Evolutionary conservation across 345 rosid species (phyloP), one percentile per base, ranked within the genome.

Genomic region (Cochlearia excelsa): DNA sequence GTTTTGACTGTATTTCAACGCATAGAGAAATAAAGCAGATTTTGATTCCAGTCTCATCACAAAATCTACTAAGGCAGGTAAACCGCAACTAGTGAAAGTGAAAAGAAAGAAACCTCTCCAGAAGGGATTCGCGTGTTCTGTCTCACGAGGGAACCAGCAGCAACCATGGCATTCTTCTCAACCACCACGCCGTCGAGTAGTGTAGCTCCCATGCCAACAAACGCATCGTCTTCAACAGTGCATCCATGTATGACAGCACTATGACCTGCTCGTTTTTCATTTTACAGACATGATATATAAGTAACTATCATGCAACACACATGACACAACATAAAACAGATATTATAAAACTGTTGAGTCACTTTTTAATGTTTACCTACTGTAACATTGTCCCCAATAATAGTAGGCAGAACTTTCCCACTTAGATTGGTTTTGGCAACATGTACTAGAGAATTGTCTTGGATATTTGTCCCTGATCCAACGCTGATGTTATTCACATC

Each of bases 391-490:
- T 93, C 89, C 43, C 99, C 95, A 40, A 89, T 81, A 50, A 73
- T 75, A 44, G 95, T 89, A 45, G 97, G 97, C 30, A 85, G 72
- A 69, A 84, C 95, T 71, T 85, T 89, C 61, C 97, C 97, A 64
- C 89, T 79, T 54, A 87, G 49, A 75, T 87, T 93, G 74, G 95
- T 78, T 69, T 93, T 89, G 3, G 97, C 99, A 44, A 89, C 99
- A 63, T 89, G 97, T 76, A 93, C 97, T 64, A 93, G 91, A 35
- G 99, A 81, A 78, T 93, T 89, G 69, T 93, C 99, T 59, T 93
- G 99, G 73, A 87, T 89, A 70, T 93, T 93, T 39, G 99, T 93
- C 69, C 97, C 84, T 6, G 86, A 72, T 67, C 99, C 97, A 71
- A 93, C 77, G 7, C 75, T 77, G 53, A 93, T 82, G 82, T 84